These are phyloP conservation scores for Cyberlindnera japonica DNA, from an alignment of 805 yeast genomes.

Conservation along the genomic window DNA sequence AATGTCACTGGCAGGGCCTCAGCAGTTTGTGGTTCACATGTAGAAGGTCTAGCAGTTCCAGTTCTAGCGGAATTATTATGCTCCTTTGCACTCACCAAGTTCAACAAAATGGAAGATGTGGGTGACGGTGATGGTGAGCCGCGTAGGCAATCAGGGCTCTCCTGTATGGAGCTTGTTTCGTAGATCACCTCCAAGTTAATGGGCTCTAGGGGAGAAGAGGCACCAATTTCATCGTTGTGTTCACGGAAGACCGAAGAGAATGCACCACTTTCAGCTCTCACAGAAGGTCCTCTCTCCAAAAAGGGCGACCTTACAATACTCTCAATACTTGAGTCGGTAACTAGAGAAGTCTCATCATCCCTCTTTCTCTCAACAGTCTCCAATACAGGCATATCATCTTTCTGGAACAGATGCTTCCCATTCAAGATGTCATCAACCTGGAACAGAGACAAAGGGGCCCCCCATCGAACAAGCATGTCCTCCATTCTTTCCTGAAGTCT, in stretches of 20 bases:
- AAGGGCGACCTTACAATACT: constrained; percentile 17
- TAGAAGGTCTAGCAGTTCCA: not conserved
- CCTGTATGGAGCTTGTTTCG: constrained; percentile 2
- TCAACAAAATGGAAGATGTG: constrained; percentile 3
- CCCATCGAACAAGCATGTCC: constrained; percentile 34
- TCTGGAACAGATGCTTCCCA: constrained; percentile 35
- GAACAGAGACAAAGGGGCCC: constrained; percentile 29
- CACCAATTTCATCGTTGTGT: not conserved
- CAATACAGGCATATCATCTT: constrained; percentile 15
- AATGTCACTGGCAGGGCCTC: constrained; percentile 13
- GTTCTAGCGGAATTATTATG: too few relatives aligned
- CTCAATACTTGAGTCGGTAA: constrained; percentile 12
- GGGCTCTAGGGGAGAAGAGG: too few relatives aligned
- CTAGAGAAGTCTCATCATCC: too few relatives aligned
- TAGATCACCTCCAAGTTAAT: not conserved
- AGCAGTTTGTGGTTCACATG: constrained; percentile 4
- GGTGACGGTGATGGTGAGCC: constrained; percentile 1
- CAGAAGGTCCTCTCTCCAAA: not conserved
- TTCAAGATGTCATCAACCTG: constrained; percentile 29
- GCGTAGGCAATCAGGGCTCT: not conserved
- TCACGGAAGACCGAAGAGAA: not conserved
- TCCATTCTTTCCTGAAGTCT: constrained; percentile 33
- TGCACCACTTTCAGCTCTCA: not conserved
- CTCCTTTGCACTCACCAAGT: not conserved
- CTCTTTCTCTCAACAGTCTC: too few relatives aligned